Percentiles rank a stretch among this genome's conserved stretches.
phyloP scores from a whole-genome alignment of 139 green algal genomes.

The Volvox africanus region DNA sequence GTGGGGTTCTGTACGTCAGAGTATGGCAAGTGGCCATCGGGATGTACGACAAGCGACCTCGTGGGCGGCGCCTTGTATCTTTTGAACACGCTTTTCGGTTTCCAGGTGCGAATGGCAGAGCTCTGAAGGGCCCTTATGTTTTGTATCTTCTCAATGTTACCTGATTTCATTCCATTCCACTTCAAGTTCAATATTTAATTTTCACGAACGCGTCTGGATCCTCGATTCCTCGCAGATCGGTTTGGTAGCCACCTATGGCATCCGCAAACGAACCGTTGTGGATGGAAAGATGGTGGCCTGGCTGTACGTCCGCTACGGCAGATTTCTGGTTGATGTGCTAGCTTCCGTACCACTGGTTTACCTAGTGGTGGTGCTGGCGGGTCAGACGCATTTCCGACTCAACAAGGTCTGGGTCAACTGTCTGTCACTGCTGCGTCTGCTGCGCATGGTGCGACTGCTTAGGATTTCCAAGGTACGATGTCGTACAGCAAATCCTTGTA shows the following conservation, averaged over 20 bases:
- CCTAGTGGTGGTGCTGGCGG: slow-evolving; percentile 42
- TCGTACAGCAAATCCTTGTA: neutral
- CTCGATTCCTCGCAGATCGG: slow-evolving; percentile 19
- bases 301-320: slow-evolving; percentile 31
- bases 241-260: slow-evolving; percentile 32
- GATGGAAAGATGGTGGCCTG: slow-evolving; percentile 33
- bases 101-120: slow-evolving; percentile 25
- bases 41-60: slow-evolving; percentile 48
- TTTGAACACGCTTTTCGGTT: slow-evolving; percentile 42
- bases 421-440: slow-evolving; percentile 50
- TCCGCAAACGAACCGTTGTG: slow-evolving; percentile 44
- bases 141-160: neutral
- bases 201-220: no score
- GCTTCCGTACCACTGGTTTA: slow-evolving; percentile 49
- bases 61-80: slow-evolving; percentile 46
- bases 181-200: no score
- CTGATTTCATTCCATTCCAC: no score
- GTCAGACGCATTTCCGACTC: neutral
- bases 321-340: slow-evolving; percentile 47
- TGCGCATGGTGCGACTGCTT: slow-evolving; percentile 53
- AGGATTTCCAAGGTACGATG: slow-evolving; percentile 41
- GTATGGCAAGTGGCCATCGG: slow-evolving; percentile 33
- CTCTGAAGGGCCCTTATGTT: neutral
- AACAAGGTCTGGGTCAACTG: slow-evolving; percentile 52
- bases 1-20: slow-evolving; percentile 48